Base-by-base conservation (phyloP, 371 early-diverging fungal genomes). In the Rhizomucor pusillus region DNA sequence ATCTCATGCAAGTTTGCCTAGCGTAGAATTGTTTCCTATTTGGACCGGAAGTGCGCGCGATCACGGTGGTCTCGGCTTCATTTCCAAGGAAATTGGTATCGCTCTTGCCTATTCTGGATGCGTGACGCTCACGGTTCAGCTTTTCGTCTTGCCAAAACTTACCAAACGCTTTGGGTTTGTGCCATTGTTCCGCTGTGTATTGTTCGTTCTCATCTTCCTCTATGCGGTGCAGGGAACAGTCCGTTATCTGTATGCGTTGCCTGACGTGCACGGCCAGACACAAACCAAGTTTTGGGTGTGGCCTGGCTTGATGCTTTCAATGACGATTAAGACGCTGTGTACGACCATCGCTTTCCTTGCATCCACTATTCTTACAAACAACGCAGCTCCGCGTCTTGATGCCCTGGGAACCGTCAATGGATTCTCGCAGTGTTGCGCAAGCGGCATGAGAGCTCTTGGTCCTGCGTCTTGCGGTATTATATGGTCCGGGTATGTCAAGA, bases 11-110 rank as follows among this genome's bases (percentile, higher is more conserved):
- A 22, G 40, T 48, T n/a, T 35, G 40, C n/a, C 11, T 41, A 16
- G 12, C 49, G n/a, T 54, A 57, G 60, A 60, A 14, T 43, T 53
- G 36, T 58, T 60, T 41, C 58, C 61, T n/a, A 62, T 52, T 6
- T 64, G 62, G 61, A 45, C 62, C 5, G 59, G 59, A 12, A 64
- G 50, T 18, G 22, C 34, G n/a, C 50, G 48, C 5, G 29, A 25
- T 9, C 33, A 24, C 22, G 90, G 86, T 49, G 90, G 90, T 0
- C 73, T 90, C 3, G 81, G 73, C 2, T 81, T 84, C 54, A 57
- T 54, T 3, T 47, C 81, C 1, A 59, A 66, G 6, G 66, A 79
- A 19, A 80, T 88, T 37, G 88, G 88, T 19, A 49, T 73, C 18
- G 72, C 78, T 1, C 57, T 89, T 41, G 71, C 84, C 3, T 53